A percentile compares a stretch with the other conserved stretches of the same genome.
phyloP scores from a whole-genome alignment of 31 red algal species.

The Asparagopsis taxiformis region DNA sequence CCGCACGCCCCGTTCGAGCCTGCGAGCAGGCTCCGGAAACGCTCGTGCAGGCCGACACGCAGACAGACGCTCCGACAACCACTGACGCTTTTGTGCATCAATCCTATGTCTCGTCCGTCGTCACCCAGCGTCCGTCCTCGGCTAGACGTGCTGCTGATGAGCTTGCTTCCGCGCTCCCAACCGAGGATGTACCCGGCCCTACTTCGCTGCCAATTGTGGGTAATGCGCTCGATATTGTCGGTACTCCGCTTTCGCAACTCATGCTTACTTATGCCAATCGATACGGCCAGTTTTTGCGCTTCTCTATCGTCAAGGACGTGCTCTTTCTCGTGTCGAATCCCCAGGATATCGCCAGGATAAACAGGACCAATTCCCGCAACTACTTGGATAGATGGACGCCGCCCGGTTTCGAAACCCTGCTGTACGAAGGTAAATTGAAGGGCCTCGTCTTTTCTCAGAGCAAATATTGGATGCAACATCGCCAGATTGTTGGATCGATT shows the following conservation, averaged over 20 bases:
- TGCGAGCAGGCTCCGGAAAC: background rate
- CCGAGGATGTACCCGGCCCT: slow-evolving; percentile 15
- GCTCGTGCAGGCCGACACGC: background rate
- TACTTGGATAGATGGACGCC: slow-evolving; percentile 44
- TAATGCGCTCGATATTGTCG: slow-evolving; percentile 44
- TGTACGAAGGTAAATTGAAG: slow-evolving; percentile 28
- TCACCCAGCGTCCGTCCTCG: background rate
- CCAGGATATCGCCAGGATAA: slow-evolving; percentile 1
- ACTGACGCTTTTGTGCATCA: background rate
- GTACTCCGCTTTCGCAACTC: slow-evolving; percentile 24
- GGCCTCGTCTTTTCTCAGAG: slow-evolving; percentile 46
- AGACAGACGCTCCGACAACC: background rate
- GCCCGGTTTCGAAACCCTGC: slow-evolving; percentile 29
- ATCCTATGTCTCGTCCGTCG: background rate
- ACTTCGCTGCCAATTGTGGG: slow-evolving; percentile 29
- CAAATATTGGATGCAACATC: slow-evolving; percentile 43
- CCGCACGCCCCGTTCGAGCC: background rate
- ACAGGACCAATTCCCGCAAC: slow-evolving; percentile 18
- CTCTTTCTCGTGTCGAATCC: slow-evolving; percentile 25
- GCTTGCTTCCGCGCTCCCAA: background rate
- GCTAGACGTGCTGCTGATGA: background rate
- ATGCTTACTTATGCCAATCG: slow-evolving; percentile 43
- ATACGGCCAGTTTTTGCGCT: slow-evolving; percentile 36
- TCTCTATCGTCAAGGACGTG: slow-evolving; percentile 35
- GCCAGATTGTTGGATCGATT: slow-evolving; percentile 15